These are phyloP conservation scores for Kluyveromyces siamensis DNA, from an alignment of 805 yeast genomes.

Conservation along the genomic window DNA sequence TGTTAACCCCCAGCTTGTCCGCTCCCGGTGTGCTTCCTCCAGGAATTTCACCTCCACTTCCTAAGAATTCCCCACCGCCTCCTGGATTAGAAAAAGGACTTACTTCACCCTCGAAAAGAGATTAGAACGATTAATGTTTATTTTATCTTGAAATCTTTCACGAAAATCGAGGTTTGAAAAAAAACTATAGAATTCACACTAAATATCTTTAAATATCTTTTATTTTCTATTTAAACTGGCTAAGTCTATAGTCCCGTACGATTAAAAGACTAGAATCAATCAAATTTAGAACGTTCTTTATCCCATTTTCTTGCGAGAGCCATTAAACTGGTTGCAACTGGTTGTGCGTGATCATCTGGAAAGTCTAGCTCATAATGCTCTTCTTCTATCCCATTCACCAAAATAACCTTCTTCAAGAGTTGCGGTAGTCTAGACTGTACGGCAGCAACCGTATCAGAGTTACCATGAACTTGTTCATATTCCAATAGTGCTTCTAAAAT, in stretches of 20 bases:
- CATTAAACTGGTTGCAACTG: slow-evolving; percentile 29
- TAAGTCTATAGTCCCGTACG: not conserved
- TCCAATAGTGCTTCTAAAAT: slow-evolving; percentile 53
- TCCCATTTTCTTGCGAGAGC: slow-evolving; percentile 45
- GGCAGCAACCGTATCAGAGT: slow-evolving; percentile 25
- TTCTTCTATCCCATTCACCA: slow-evolving; percentile 37
- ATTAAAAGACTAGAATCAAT: not conserved
- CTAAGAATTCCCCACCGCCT: too few species aligned
- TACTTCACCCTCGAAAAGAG: not conserved
- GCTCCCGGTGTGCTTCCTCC: slow-evolving; percentile 1
- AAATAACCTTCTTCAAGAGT: slow-evolving; percentile 29
- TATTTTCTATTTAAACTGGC: not conserved
- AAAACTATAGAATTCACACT: not conserved
- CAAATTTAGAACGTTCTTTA: slow-evolving; percentile 10
- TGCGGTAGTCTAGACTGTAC: slow-evolving; percentile 46
- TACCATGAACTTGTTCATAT: slow-evolving; percentile 62
- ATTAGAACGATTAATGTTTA: not conserved
- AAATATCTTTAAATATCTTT: not conserved
- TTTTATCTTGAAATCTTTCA: not conserved
- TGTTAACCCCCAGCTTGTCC: slow-evolving; percentile 14
- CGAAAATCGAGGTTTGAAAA: not conserved
- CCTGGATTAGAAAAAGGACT: too few species aligned
- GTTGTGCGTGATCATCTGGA: slow-evolving; percentile 46
- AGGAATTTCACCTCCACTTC: not conserved
- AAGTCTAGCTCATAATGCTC: slow-evolving; percentile 56